Evolutionary conservation across 148 eudicot species (phyloP), one percentile per base, ranked within the genome.

Genomic region (Spergularia bocconei): DNA sequence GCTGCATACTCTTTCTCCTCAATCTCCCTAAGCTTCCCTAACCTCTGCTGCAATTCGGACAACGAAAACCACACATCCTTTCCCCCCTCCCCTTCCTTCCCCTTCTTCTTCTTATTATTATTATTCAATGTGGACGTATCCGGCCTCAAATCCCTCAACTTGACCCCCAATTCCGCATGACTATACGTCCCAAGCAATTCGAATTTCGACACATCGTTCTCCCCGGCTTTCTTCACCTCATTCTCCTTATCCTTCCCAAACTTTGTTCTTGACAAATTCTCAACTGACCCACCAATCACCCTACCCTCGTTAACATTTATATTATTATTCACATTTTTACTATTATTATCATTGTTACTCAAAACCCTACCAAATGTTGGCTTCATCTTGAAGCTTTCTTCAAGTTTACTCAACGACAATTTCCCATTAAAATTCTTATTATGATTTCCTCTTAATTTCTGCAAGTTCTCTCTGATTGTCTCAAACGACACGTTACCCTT

Each of bases 71-170:
- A 79, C 7, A 76, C 48, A 44, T 54, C 76, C 29, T 38, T 74
- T 47, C 69, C 36, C 36, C 36, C 50, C 25, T 51, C 70, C 33
- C 53, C 54, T 64, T 63, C 67, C 69, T 70, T 72, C 25, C 50
- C 60, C 71, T 72, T 74, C 21, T 68, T 50, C 39, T 44, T 44
- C 48, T 44, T 29, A 29, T 29, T 29, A 1, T 29, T 29, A 29
- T 29, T 29, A 29, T 44, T 9, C 48, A 44, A 44, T 44, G 48
- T 44, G 8, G 48, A 44, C 10, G 10, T 6, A 44, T 82, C 83
- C 2, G 89, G 91, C 82, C 93, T 84, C 91, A 89, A 77, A 69
- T 41, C 77, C 85, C 75, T 83, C 87, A 91, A 75, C 82, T 79
- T 87, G 68, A 77, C 38, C 76, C 96, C 96, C 78, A 91, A 79